Percentiles rank a stretch among this genome's conserved stretches.
Conservation (phyloP, 106 monocot genomes). For the Acorus gramineus region DNA sequence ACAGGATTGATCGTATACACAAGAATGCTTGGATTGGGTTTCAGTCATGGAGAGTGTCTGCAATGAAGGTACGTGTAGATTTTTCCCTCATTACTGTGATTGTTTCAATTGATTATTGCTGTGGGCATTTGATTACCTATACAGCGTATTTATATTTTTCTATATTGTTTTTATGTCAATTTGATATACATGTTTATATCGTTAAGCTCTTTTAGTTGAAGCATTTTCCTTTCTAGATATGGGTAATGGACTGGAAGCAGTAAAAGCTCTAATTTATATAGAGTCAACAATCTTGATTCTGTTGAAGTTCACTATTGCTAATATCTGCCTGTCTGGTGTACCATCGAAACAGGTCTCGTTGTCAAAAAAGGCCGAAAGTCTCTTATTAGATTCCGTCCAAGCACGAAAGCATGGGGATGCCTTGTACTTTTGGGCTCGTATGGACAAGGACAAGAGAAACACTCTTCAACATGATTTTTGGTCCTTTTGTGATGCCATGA, state of each 20-base stretch:
- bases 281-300: too few species aligned
- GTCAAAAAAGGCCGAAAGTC: conserved; percentile 64
- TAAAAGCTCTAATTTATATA: too few species aligned
- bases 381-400: conserved; percentile 57
- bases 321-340: not conserved
- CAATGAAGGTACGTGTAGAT: conserved; percentile 45
- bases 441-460: conserved; percentile 84
- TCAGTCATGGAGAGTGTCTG: conserved; percentile 86
- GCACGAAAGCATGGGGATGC: conserved; percentile 66
- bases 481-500: conserved; percentile 94
- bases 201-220: not conserved
- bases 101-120: not conserved
- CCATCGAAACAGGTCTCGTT: conserved; percentile 36
- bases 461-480: conserved; percentile 60
- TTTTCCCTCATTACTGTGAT: not conserved
- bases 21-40: conserved; percentile 98
- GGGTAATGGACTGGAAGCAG: too few species aligned
- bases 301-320: too few species aligned
- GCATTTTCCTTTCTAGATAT: too few species aligned
- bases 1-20: conserved; percentile 79
- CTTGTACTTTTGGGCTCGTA: conserved; percentile 84
- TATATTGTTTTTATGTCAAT: not conserved
- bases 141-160: too few species aligned
- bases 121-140: too few species aligned
- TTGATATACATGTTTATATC: not conserved